Evolutionary conservation across 768 basidiomycete genomes (phyloP).

Genomic region (Gyrodon lividus): DNA sequence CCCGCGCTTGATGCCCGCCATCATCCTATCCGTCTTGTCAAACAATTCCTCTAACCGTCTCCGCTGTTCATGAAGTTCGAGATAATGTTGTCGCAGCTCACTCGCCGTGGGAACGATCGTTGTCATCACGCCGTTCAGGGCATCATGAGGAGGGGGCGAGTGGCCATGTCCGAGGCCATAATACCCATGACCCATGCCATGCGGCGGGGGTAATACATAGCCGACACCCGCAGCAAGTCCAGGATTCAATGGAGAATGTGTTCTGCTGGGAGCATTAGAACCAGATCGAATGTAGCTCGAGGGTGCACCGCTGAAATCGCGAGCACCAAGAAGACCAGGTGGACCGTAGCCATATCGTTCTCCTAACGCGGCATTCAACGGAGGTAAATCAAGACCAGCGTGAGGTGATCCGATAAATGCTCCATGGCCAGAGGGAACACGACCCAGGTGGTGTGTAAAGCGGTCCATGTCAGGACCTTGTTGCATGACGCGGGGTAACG

Average conservation of each 20-base stretch:
- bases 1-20: slow-evolving; percentile 68
- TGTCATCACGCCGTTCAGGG: slow-evolving; percentile 27
- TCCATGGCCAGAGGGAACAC: slow-evolving; percentile 35
- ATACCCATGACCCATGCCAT: slow-evolving; percentile 35
- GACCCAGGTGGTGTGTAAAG: slow-evolving; percentile 35
- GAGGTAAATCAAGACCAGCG: slow-evolving; percentile 63
- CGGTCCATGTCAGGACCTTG: slow-evolving; percentile 32
- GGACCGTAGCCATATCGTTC: slow-evolving; percentile 39
- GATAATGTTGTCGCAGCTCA: slow-evolving; percentile 74
- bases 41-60: slow-evolving; percentile 70
- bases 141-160: slow-evolving; percentile 35
- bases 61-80: slow-evolving; percentile 61
- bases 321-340: slow-evolving; percentile 31
- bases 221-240: slow-evolving; percentile 38
- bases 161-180: slow-evolving; percentile 39
- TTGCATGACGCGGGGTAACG: slow-evolving; percentile 32
- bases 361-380: slow-evolving; percentile 45
- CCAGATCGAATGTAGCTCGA: slow-evolving; percentile 64
- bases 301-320: slow-evolving; percentile 39
- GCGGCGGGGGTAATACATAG: slow-evolving; percentile 42
- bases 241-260: slow-evolving; percentile 67
- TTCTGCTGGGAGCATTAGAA: slow-evolving; percentile 66
- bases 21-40: slow-evolving; percentile 69
- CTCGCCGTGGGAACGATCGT: slow-evolving; percentile 42
- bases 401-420: slow-evolving; percentile 35